phyloP scores from a whole-genome alignment of 257 asterid genomes.

The Anisodus tanguticus region DNA sequence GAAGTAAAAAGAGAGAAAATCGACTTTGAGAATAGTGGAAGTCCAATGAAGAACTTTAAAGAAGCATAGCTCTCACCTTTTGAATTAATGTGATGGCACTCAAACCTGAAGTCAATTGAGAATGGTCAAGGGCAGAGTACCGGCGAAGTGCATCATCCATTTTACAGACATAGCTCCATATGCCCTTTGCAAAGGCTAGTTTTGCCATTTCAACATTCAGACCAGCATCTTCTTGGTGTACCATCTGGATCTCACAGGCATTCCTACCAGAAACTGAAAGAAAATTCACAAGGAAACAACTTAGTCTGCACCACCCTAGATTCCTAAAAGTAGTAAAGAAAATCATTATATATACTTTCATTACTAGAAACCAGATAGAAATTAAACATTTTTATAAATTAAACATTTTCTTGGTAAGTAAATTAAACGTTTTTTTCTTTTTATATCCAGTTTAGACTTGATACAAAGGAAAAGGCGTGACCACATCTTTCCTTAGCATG shows the following conservation, averaged over 20 bases:
- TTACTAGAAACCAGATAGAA: constrained; percentile 19
- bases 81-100: constrained; percentile 48
- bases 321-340: constrained; percentile 7
- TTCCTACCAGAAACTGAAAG: constrained; percentile 78
- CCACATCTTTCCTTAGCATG: background rate
- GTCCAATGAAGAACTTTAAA: constrained; percentile 14
- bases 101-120: constrained; percentile 39
- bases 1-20: background rate
- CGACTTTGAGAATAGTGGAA: background rate
- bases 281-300: constrained; percentile 21
- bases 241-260: constrained; percentile 90
- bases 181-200: constrained; percentile 80
- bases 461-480: background rate
- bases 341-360: constrained; percentile 11
- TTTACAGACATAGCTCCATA: constrained; percentile 85
- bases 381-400: no score
- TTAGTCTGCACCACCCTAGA: constrained; percentile 21
- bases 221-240: constrained; percentile 97
- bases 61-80: constrained; percentile 53
- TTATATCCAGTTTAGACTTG: background rate
- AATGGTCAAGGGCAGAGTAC: constrained; percentile 43
- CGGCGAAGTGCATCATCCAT: constrained; percentile 80
- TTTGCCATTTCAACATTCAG: constrained; percentile 83
- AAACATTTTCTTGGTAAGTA: background rate
- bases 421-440: background rate